Base-by-base conservation (phyloP, 805 yeast species). In the Candida ponderosae region DNA sequence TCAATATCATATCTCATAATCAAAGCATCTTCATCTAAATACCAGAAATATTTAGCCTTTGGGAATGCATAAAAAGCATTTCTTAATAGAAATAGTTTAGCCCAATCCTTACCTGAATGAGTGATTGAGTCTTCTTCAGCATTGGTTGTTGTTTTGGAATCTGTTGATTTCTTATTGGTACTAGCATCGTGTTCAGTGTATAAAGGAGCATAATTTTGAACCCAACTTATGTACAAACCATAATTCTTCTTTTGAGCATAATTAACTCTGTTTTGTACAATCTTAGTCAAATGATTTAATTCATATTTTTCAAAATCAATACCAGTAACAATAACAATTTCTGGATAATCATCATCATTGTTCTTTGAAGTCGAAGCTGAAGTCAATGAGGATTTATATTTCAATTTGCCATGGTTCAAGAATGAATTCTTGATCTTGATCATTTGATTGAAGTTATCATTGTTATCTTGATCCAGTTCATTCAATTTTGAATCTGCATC, bases 41-140 rank as follows among this genome's bases (percentile, higher is more conserved):
- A 89, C 93, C 97, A 85, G 53, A 89, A 80, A 68, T 86, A 82
- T 56, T 85, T 77, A n/a, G 96, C 83, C 34, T 79, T 67, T 1
- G 97, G 97, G 65, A 88, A 88, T 0, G 95, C 93, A 56, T 74
- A 76, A 81, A 90, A 78, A n/a, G 97, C 97, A 31, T 89, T 93
- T 42, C 94, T 72, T 54, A 86, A 57, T 30, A 79, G 57, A 39
- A 74, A 72, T 21, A 80, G 51, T 45, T 79, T 75, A 24, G 76
- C 71, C 93, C 95, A 84, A 21, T 67, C 61, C 39, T 63, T 63
- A 45, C 76, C 45, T 23, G 37, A 53, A 24, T 24, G 7, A 13
- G 28, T n/a, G n/a, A n/a, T n/a, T 35, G 37, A 58, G 23, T 19
- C 3, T 13, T 24, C 28, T 8, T 24, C 28, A 24, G 5, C 28